Percentiles rank a stretch among this genome's conserved stretches.
These are phyloP conservation scores for Lojkania enalia DNA, from an alignment of 2,329 filamentous ascomycete species.

Conservation along the genomic window DNA sequence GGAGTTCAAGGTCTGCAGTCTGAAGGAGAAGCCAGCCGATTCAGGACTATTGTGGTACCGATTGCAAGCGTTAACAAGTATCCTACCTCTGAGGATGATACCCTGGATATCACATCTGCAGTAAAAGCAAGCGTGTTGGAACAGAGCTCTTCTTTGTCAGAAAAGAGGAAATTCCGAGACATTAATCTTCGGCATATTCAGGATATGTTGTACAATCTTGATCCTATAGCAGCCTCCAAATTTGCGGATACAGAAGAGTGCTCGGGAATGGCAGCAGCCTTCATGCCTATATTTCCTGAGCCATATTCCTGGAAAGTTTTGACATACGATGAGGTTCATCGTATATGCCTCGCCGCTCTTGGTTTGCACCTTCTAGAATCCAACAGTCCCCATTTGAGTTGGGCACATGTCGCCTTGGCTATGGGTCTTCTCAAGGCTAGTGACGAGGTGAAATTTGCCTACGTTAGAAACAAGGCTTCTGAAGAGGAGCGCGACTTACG, in stretches of 20 bases:
- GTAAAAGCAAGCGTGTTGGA: conserved; percentile 1
- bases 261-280: conserved; percentile 20
- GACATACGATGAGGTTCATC: conserved; percentile 63
- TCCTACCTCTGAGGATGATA: neutral
- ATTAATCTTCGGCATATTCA: conserved; percentile 69
- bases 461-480: conserved; percentile 16
- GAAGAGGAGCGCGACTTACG: neutral
- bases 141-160: conserved; percentile 11
- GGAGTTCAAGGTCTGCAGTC: conserved; percentile 53
- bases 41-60: conserved; percentile 41
- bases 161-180: conserved; percentile 39
- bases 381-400: conserved; percentile 33
- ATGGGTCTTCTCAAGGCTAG: conserved; percentile 50
- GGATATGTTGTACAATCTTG: conserved; percentile 60
- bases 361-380: conserved; percentile 44
- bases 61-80: conserved; percentile 11
- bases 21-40: conserved; percentile 36
- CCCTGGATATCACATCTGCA: neutral
- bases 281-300: conserved; percentile 30
- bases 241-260: conserved; percentile 29
- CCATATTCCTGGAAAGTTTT: conserved; percentile 54
- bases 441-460: conserved; percentile 53
- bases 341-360: conserved; percentile 58
- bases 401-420: conserved; percentile 48
- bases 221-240: conserved; percentile 35